Evolutionary conservation across 345 rosid genomes (phyloP), one percentile per base, ranked within the genome.

Genomic region (Syzygium aqueum): DNA sequence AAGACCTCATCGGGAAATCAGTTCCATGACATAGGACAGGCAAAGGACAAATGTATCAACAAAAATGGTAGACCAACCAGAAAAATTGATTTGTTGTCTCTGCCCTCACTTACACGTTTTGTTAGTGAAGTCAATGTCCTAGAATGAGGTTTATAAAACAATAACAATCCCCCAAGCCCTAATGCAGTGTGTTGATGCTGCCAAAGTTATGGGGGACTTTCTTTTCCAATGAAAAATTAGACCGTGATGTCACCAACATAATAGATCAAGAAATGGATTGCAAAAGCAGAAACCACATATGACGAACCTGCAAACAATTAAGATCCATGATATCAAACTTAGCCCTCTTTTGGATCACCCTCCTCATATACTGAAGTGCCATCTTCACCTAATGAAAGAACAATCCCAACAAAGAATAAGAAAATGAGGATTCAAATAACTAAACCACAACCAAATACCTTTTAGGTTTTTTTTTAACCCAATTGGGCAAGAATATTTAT

Each of bases 291-390:
- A 84, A 56, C 49, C 33, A 37, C 22, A 56, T 63, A 43, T 84
- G 43, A 49, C 92, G n/a, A 88, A 97, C 99, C 99, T 96, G 97
- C 59, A 95, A 92, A 90, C 96, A 93, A 90, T 96, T 95, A 89
- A 97, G 96, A 87, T 93, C 94, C 99, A 94, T 96, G 84, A 97
- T 97, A 90, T 97, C 96, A 93, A 97, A 97, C 93, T 96, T 97
- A 11, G 99, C 99, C 91, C 94, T 96, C 92, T 92, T 97, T 91
- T 95, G 98, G 84, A 97, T 94, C 85, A 95, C 85, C 59, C 92
- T 93, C 84, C 99, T 91, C 99, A 97, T 97, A 91, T 93, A 95
- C 90, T 95, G 99, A 88, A 97, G 93, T 37, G 99, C 99, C 96
- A 97, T 90, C 92, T 95, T 97, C 85, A 97, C 98, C 99, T 97